Evolutionary conservation across 805 yeast species (phyloP).

Genomic region (Suhomyces sp.): DNA sequence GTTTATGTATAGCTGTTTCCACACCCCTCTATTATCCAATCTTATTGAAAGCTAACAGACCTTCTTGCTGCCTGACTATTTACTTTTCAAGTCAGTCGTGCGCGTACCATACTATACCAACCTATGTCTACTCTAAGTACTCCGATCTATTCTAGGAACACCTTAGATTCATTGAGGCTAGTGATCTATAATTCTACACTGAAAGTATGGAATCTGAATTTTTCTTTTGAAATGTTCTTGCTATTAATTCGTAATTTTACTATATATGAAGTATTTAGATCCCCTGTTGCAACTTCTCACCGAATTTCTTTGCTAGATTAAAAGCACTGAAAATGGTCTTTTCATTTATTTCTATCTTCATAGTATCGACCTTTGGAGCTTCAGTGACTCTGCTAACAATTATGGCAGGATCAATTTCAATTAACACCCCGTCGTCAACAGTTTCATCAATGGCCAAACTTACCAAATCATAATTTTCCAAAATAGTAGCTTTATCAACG

Average conservation of each 20-base stretch:
- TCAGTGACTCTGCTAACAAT: constrained; percentile 90
- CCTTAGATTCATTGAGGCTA: background rate
- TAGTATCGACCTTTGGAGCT: constrained; percentile 49
- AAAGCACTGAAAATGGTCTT: constrained; percentile 80
- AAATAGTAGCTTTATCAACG: constrained; percentile 73
- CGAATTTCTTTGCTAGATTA: constrained; percentile 76
- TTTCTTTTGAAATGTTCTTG: background rate
- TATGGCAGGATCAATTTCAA: constrained; percentile 84
- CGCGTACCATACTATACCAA: background rate
- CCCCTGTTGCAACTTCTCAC: constrained; percentile 47
- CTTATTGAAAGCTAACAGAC: background rate
- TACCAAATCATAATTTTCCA: constrained; percentile 82
- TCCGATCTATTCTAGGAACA: background rate
- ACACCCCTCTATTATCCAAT: background rate
- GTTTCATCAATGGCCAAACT: constrained; percentile 87
- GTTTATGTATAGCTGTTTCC: background rate
- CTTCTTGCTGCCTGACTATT: background rate
- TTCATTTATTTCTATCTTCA: constrained; percentile 65
- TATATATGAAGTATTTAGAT: constrained; percentile 19
- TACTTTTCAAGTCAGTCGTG: constrained; percentile 2
- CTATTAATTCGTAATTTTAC: background rate
- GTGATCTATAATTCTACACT: background rate
- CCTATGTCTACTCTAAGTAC: background rate
- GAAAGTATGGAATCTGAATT: background rate
- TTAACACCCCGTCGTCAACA: constrained; percentile 87